phyloP scores from a whole-genome alignment of 768 basidiomycete genomes.

The Russula lepida region DNA sequence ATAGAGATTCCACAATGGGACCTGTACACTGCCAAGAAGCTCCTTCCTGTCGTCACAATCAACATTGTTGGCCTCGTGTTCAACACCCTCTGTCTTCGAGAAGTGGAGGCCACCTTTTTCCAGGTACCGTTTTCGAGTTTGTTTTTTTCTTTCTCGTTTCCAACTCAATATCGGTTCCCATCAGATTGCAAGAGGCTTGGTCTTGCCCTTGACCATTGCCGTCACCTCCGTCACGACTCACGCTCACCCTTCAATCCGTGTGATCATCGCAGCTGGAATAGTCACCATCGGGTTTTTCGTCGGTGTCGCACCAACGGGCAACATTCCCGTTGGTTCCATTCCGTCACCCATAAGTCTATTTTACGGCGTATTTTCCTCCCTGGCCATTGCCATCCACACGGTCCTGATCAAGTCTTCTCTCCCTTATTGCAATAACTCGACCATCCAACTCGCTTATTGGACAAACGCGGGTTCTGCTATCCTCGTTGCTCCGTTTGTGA shows the following conservation, averaged over 20 bases:
- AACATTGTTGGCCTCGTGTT: conserved; percentile 72
- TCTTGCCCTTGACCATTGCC: conserved; percentile 72
- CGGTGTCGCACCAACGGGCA: conserved; percentile 54
- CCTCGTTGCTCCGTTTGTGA: conserved; percentile 53
- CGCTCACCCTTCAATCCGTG: conserved; percentile 42
- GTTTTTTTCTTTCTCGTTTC: not conserved
- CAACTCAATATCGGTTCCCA: not conserved
- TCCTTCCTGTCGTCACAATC: conserved; percentile 54
- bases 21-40: conserved; percentile 44
- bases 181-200: conserved; percentile 78
- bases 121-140: conserved; percentile 37
- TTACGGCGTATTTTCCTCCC: conserved; percentile 63
- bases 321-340: conserved; percentile 33
- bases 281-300: conserved; percentile 74
- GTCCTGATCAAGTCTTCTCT: conserved; percentile 68
- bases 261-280: conserved; percentile 48
- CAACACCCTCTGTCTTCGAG: conserved; percentile 70
- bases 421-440: conserved; percentile 58
- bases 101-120: conserved; percentile 76
- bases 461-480: conserved; percentile 63
- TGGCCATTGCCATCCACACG: conserved; percentile 69
- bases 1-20: conserved; percentile 54
- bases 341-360: conserved; percentile 52
- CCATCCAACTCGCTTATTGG: conserved; percentile 72
- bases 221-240: conserved; percentile 56